These are phyloP conservation scores for Balamuthia mandrillaris DNA, from an alignment of 208 protist species.

Conservation along the genomic window DNA sequence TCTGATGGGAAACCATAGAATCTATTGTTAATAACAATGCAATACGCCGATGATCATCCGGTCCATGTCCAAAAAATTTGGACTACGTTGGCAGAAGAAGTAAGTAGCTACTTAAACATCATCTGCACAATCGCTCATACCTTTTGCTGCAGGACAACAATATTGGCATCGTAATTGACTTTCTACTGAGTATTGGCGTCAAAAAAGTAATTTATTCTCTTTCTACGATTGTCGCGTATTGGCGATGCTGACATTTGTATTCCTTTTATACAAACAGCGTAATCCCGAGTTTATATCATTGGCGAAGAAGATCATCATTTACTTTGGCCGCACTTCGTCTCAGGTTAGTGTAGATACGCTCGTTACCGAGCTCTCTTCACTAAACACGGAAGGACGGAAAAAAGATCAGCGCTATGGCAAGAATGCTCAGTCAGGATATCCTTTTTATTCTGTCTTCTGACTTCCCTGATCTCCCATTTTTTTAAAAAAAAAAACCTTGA, in stretches of 20 bases:
- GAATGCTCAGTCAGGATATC: too few relatives aligned
- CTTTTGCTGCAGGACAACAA: not conserved
- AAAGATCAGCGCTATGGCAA: too few relatives aligned
- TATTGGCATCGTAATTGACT: not conserved
- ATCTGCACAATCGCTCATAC: not conserved
- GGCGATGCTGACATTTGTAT: not conserved
- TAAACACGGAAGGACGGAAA: too few relatives aligned
- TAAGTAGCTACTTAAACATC: not conserved
- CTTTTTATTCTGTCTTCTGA: too few relatives aligned
- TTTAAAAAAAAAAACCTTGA: too few relatives aligned
- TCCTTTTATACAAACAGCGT: not conserved
- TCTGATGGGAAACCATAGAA: not conserved
- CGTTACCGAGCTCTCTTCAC: not conserved
- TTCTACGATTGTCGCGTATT: not conserved
- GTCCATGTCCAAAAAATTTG: not conserved
- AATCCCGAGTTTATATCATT: not conserved
- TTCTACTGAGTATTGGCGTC: not conserved
- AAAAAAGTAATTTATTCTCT: not conserved
- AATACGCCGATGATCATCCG: constrained; percentile 29
- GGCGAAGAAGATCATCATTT: constrained; percentile 17
- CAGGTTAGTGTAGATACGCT: constrained; percentile 20
- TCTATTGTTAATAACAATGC: constrained; percentile 6
- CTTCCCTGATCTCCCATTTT: too few relatives aligned
- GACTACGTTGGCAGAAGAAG: constrained; percentile 10
- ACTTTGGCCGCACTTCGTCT: not conserved